Conservation (phyloP, 2,329 filamentous ascomycete species). For the Xylariaceae sp. region DNA sequence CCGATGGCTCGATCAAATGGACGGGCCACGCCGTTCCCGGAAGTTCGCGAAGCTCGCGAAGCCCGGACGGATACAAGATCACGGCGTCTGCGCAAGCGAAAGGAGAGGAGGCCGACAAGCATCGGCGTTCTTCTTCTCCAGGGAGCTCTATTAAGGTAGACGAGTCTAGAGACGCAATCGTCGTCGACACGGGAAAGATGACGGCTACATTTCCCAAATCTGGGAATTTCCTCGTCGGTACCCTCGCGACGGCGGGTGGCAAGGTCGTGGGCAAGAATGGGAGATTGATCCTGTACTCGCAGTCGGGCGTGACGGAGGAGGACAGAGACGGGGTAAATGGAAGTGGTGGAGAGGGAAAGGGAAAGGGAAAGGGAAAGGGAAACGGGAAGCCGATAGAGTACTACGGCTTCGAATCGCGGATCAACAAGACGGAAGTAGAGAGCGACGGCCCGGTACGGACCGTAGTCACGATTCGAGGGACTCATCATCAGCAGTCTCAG, state of each 20-base stretch:
- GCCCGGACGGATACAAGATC: constrained; percentile 41
- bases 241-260: constrained; percentile 36
- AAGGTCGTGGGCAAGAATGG: constrained; percentile 42
- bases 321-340: constrained; percentile 33
- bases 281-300: constrained; percentile 47
- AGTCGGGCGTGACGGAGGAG: constrained; percentile 40
- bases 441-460: constrained; percentile 37
- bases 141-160: constrained; percentile 18
- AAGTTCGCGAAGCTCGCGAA: constrained; percentile 29
- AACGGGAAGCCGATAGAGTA: constrained; percentile 31
- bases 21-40: constrained; percentile 50
- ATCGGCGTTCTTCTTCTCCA: too few relatives aligned
- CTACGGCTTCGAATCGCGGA: constrained; percentile 43
- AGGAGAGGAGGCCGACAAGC: constrained; percentile 2
- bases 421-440: constrained; percentile 46
- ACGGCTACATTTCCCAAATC: constrained; percentile 38
- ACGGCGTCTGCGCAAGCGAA: constrained; percentile 20
- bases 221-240: constrained; percentile 35
- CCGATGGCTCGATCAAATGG: constrained; percentile 58
- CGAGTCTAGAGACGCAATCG: constrained; percentile 27
- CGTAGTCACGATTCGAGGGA: constrained; percentile 41
- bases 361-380: neutral
- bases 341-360: too few relatives aligned
- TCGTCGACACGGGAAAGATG: constrained; percentile 41
- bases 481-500: too few relatives aligned